phyloP scores from a whole-genome alignment of 345 rosid species.

The Gossypium bickii region DNA sequence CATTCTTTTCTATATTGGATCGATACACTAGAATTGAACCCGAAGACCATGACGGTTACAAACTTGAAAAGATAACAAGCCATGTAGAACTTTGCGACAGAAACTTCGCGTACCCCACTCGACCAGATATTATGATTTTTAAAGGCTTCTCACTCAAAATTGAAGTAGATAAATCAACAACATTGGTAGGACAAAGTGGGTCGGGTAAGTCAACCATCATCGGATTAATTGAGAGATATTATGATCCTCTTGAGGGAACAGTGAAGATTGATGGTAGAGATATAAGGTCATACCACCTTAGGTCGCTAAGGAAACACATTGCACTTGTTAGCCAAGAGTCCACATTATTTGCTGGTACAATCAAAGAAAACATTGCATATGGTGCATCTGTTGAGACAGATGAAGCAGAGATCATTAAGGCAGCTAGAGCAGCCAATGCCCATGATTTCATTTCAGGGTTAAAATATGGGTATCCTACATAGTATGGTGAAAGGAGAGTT shows the following conservation, averaged over 20 bases:
- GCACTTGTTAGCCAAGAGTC: conserved; percentile 82
- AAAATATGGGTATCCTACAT: conserved; percentile 48
- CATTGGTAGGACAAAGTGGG: conserved; percentile 72
- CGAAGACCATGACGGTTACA: conserved; percentile 41
- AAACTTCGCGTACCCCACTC: conserved; percentile 54
- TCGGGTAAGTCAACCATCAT: conserved; percentile 75
- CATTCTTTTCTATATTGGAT: conserved; percentile 10
- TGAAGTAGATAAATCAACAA: conserved; percentile 58
- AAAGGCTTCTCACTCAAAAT: conserved; percentile 45
- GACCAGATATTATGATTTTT: conserved; percentile 48
- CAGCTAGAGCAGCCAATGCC: conserved; percentile 58
- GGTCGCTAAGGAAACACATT: conserved; percentile 49
- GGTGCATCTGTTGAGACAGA: conserved; percentile 30
- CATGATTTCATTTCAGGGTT: conserved; percentile 58
- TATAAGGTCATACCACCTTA: conserved; percentile 39
- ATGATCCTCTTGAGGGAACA: conserved; percentile 48
- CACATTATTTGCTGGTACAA: conserved; percentile 52
- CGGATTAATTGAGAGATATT: conserved; percentile 55
- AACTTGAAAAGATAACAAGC: conserved; percentile 35
- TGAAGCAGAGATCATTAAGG: conserved; percentile 50
- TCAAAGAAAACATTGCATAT: conserved; percentile 53
- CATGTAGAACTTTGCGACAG: conserved; percentile 38
- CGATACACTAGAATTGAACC: conserved; percentile 33
- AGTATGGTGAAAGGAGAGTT: conserved; percentile 58
- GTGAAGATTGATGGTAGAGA: conserved; percentile 54